Evolutionary conservation across 2,329 filamentous ascomycete species (phyloP).

Genomic region (Clathrospora elynae): DNA sequence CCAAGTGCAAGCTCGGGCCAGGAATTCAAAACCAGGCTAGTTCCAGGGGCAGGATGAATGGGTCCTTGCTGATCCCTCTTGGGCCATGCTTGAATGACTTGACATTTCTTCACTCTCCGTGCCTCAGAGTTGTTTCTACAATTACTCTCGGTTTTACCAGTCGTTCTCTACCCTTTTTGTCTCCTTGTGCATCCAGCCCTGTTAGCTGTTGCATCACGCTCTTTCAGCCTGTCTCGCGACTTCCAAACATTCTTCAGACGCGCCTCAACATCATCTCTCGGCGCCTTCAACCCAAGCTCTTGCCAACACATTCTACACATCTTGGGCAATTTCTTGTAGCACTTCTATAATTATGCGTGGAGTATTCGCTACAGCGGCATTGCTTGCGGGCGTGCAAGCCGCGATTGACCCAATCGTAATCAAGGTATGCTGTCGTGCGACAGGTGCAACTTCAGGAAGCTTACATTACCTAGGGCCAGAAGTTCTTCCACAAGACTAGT

Average conservation of each 20-base stretch:
- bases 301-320: conserved; percentile 32
- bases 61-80: conserved; percentile 31
- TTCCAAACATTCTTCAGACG: conserved; percentile 18
- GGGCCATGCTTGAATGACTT: conserved; percentile 31
- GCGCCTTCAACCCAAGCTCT: conserved; percentile 32
- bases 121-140: conserved; percentile 43
- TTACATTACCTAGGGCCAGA: conserved; percentile 63
- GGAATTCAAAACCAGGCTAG: conserved; percentile 32
- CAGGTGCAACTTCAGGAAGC: conserved; percentile 8
- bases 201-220: conserved; percentile 34
- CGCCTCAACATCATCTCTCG: conserved; percentile 25
- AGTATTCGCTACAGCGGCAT: conserved; percentile 57
- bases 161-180: conserved; percentile 37
- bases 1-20: conserved; percentile 9
- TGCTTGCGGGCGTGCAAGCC: conserved; percentile 59
- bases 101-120: conserved; percentile 39
- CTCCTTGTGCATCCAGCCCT: conserved; percentile 22
- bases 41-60: conserved; percentile 30
- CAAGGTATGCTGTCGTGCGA: conserved; percentile 61
- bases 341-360: conserved; percentile 58
- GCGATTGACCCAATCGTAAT: conserved; percentile 68
- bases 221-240: conserved; percentile 18
- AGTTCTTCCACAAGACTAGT: conserved; percentile 89
- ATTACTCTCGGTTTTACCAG: conserved; percentile 35
- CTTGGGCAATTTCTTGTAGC: conserved; percentile 31